These are phyloP conservation scores for Tetrapisispora nanseiensis DNA, from an alignment of 805 yeast species.

Conservation along the genomic window DNA sequence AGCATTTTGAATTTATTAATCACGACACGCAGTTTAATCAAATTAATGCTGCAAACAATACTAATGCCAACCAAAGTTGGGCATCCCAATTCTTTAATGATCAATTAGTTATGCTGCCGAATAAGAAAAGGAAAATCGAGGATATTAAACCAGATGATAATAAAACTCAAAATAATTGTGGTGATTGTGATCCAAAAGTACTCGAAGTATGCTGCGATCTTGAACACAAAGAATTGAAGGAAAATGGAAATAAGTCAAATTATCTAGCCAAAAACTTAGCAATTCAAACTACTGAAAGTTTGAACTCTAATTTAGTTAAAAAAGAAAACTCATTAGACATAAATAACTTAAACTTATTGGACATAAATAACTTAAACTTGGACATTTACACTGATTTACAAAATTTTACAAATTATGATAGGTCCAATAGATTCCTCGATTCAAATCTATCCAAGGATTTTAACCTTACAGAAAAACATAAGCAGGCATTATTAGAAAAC, in stretches of 20 bases:
- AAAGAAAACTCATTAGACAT: not conserved
- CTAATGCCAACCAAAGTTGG: not conserved
- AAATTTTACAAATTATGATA: not conserved
- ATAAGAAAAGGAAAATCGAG: not conserved
- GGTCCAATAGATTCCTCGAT: not conserved
- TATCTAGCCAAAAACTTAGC: not conserved
- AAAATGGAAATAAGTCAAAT: not conserved
- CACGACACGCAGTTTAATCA: conserved; percentile 16
- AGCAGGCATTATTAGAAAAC: not conserved
- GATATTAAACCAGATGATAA: not conserved
- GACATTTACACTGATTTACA: not conserved
- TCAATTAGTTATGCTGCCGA: not conserved
- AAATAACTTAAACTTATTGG: not conserved
- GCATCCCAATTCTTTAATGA: not conserved
- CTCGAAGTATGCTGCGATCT: conserved; percentile 36
- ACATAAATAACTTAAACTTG: not conserved
- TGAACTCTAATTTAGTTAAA: not conserved
- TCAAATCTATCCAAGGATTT: not conserved
- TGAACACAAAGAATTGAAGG: conserved; percentile 17
- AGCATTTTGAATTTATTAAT: conserved; percentile 35
- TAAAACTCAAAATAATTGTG: not conserved
- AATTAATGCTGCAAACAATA: not conserved
- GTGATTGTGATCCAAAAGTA: conserved; percentile 31
- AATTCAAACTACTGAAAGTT: not conserved
- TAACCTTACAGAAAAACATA: not conserved